These are phyloP conservation scores for Panicum miliaceum DNA, from an alignment of 176 grass and related monocot genomes.

Conservation along the genomic window DNA sequence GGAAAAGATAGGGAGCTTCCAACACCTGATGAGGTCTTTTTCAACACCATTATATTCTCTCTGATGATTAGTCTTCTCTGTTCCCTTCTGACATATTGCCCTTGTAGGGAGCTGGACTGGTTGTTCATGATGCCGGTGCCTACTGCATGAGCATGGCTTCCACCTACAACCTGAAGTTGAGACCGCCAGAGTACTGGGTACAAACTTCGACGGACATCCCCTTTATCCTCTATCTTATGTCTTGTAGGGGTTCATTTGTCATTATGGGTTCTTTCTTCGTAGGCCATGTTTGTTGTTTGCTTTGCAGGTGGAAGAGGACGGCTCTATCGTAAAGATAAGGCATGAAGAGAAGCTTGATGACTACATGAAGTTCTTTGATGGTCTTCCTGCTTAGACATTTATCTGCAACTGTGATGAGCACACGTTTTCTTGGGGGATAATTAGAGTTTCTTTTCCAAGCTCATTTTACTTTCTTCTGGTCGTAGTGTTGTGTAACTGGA, in stretches of 20 bases:
- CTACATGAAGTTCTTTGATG: constrained; percentile 87
- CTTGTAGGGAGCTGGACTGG: constrained; percentile 85
- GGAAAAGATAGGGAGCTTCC: constrained; percentile 88
- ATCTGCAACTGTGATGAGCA: neutral
- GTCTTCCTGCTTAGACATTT: constrained; percentile 49
- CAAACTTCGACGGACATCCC: neutral
- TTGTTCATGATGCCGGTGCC: constrained; percentile 93
- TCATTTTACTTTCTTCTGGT: neutral
- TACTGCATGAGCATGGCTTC: constrained; percentile 99
- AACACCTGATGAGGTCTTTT: constrained; percentile 72
- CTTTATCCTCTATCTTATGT: neutral
- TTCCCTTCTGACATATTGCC: neutral
- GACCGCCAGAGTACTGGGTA: constrained; percentile 97
- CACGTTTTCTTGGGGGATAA: neutral
- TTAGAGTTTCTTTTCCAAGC: neutral
- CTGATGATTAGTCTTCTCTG: neutral
- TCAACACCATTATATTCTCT: constrained; percentile 11
- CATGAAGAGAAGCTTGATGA: constrained; percentile 85
- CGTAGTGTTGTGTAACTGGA: neutral
- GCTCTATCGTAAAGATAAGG: constrained; percentile 77
- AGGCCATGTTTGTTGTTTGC: neutral
- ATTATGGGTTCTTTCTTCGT: neutral
- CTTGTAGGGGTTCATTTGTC: neutral
- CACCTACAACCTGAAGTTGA: constrained; percentile 93
- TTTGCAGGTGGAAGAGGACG: constrained; percentile 64